Evolutionary conservation across 202 grass and related monocot species (phyloP), one percentile per base, ranked within the genome.

Genomic region (Panicum hallii): DNA sequence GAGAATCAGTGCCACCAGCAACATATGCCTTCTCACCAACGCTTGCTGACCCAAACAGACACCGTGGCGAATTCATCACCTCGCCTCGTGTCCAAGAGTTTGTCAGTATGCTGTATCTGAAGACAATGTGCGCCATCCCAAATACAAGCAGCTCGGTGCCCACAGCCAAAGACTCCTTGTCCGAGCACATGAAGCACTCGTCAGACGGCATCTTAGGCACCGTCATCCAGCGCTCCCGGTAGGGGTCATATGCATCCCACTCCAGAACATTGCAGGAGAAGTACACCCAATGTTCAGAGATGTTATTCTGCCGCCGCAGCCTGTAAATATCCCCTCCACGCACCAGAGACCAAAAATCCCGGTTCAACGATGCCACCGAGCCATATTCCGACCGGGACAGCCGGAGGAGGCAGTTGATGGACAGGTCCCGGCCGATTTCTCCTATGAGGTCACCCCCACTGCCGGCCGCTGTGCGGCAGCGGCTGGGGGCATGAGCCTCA

Each of bases 221-320:
- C 16, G 67, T 85, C 80, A 92, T 94, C 94, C 92, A 94, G n/a
- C 84, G 74, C 48, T 83, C 70, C 2, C 88, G 73, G 63, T 91
- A 92, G 0, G 90, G 92, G 60, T 94, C 92, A 61, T 92, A 97
- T 5, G 94, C 91, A 70, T 94, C 88, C 94, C 92, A 97, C 57
- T 94, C 91, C 40, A 89, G 77, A 38, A 89, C 86, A 83, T 90
- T 92, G 84, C 92, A 94, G 38, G 92, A 97, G 88, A 92, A 97
- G 76, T 97, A 97, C 53, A 97, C 84, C 94, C 94, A 97, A 67
- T 97, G 88, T 81, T 97, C 92, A 1, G 87, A 67, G 19, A 97
- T 86, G 26, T 80, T 77, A 63, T 81, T 78, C 78, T 82, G 81
- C 46, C 86, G 84, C 15, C 94, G 82, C 66, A 97, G 70, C 73